Conservation (phyloP, 2,329 filamentous ascomycete species). For the Dissoconium aciculare region DNA sequence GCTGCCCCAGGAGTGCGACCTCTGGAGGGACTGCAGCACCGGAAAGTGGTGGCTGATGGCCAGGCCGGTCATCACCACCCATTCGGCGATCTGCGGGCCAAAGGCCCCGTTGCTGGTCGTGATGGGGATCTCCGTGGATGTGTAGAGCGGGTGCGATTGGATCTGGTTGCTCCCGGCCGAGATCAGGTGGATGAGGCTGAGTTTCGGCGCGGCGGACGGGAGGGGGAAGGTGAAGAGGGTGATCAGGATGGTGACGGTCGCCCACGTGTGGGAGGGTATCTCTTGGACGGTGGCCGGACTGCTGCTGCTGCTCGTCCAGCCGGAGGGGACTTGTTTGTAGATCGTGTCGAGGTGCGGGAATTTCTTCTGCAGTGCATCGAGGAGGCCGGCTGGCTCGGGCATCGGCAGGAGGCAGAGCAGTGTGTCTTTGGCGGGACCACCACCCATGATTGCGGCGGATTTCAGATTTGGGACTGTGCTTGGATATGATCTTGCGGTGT, state of each 20-base stretch:
- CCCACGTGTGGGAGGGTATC: conserved; percentile 25
- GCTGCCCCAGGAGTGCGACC: conserved; percentile 38
- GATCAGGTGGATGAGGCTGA: conserved; percentile 41
- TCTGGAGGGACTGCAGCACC: conserved; percentile 42
- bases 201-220: conserved; percentile 23
- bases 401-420: conserved; percentile 22
- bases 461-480: too few relatives aligned
- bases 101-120: conserved; percentile 43
- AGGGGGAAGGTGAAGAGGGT: conserved; percentile 35
- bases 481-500: too few relatives aligned
- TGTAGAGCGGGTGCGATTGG: conserved; percentile 38
- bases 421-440: conserved; percentile 23
- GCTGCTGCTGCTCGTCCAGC: conserved; percentile 5
- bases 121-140: conserved; percentile 37
- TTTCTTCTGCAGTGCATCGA: conserved; percentile 26
- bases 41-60: conserved; percentile 42
- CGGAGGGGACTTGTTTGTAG: conserved; percentile 22
- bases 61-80: conserved; percentile 48
- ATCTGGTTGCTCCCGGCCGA: conserved; percentile 45
- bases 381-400: conserved; percentile 25
- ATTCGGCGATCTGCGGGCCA: conserved; percentile 51
- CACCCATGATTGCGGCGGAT: conserved; percentile 22
- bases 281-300: conserved; percentile 6
- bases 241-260: conserved; percentile 32
- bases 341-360: conserved; percentile 34